Base-by-base conservation (phyloP, 257 asterid species). In the Dorcoceras hygrometricum region DNA sequence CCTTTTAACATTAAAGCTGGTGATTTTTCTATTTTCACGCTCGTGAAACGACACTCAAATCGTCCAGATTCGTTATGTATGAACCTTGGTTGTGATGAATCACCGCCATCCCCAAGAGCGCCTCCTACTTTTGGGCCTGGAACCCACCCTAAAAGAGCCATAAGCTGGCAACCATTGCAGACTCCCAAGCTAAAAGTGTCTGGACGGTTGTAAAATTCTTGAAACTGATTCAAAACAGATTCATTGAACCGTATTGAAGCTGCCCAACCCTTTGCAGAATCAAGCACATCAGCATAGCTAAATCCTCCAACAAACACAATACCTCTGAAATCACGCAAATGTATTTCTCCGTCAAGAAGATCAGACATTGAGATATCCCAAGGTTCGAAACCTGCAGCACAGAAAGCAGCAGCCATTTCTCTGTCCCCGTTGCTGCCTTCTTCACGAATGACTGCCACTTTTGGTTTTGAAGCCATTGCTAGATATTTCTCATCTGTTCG, bases 341-440 rank as follows among this genome's bases (percentile, higher is more conserved):
- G 75, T 70, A 81, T 67, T 5, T 67, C 64, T 29, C 95, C 92
- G n/a, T 71, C 77, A n/a, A 90, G 89, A 71, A 93, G 95, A 85
- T 93, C 99, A 5, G 97, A 88, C 96, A 93, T 90, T 14, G 96
- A 43, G 59, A 93, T 66, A 75, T 93, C 99, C 97, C 97, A 90
- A 32, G 99, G 95, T 53, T 90, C 97, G 72, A 93, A 93, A 62
- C 99, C 97, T 32, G 96, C 86, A 65, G 97, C 90, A 54, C 78
- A 65, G 76, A 93, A 93, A 63, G 97, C 97, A 58, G 90, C 97
- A 68, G 96, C 73, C 99, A 93, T 93, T 75, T 93, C 97, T 77
- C 96, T 81, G 81, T 93, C 99, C 23, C 99, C 96, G 7, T 93
- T 93, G 85, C 96, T 93, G 60, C 97, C 99, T 82, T 90, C 97